Evolutionary conservation across 768 basidiomycete species (phyloP), one percentile per base, ranked within the genome.

Genomic region (Pisolithus microcarpus): DNA sequence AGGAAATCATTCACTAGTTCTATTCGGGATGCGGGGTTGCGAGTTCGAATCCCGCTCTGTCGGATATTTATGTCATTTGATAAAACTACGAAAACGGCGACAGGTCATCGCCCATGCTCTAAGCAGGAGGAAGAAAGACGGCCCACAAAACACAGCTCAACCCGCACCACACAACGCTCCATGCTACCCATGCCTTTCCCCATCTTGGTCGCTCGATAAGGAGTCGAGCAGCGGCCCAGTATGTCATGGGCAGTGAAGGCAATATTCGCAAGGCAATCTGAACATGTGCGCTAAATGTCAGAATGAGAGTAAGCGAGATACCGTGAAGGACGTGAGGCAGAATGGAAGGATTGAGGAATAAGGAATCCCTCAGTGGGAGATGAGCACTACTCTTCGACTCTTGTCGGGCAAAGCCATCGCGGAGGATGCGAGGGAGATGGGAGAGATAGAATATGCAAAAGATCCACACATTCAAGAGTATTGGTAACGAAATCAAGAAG

Each of bases 51-150:
- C 55, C 42, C 55, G 43, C 55, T 56, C 45, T 50, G 44, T 46
- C 45, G 46, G 53, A 34, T 48, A 24, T 0, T 56, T 56, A 49
- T 18, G 21, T 7, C 39, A 18, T 52, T 38, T 40, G 8, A 16
- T 40, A 8, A 40, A n/a, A 40, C 39, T 23, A 18, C 39, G 7
- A n/a, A 40, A n/a, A n/a, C n/a, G 21, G 21, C 39, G 8, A 40
- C 13, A 18, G 18, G 39, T 40, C n/a, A 23, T 7, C 28, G 10
- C 24, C 15, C 18, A 34, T 16, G 5, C 38, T 36, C 70, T 69
- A 95, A 0, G 94, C 95, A n/a, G 95, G 95, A 0, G 95, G 95
- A 28, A 95, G 75, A 62, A 93, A 94, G 2, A 79, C 77, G 1
- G 75, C 77, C 93, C 92, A 98, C 0, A 95, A 71, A 4, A 91